These are phyloP conservation scores for Aspergillus sp. DNA, from an alignment of 2,329 filamentous ascomycete genomes.

Conservation along the genomic window DNA sequence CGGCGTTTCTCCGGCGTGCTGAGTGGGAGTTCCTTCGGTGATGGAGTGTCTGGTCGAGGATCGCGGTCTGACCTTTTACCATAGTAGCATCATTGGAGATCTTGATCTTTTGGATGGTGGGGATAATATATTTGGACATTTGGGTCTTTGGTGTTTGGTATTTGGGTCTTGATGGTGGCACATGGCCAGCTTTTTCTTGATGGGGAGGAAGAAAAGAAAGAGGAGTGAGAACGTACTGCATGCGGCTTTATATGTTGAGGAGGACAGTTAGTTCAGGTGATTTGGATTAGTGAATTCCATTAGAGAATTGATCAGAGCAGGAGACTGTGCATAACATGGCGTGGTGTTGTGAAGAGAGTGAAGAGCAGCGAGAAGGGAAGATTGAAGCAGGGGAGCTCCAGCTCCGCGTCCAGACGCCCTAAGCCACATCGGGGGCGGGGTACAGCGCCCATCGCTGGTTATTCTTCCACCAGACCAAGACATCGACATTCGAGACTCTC, in stretches of 20 bases:
- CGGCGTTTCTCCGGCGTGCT: neutral
- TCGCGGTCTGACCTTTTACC: constrained; percentile 49
- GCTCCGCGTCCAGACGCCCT: constrained; percentile 6
- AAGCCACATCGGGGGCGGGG: constrained; percentile 26
- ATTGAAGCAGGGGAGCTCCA: neutral
- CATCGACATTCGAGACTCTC: neutral
- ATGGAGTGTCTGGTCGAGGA: constrained; percentile 11
- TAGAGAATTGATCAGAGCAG: neutral
- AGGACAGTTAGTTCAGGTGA: neutral
- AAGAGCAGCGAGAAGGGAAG: neutral
- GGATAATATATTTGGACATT: too few species aligned
- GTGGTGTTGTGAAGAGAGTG: neutral
- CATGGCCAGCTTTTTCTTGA: too few species aligned
- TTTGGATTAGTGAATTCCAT: neutral
- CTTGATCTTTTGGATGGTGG: neutral
- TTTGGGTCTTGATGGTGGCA: too few species aligned
- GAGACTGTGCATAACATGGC: neutral
- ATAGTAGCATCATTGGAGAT: constrained; percentile 45
- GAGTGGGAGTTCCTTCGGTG: constrained; percentile 26
- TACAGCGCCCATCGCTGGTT: constrained; percentile 1
- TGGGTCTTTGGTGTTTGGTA: too few species aligned
- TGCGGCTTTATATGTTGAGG: neutral
- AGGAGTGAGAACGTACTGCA: neutral
- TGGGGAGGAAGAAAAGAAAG: neutral
- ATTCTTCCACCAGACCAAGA: neutral